Evolutionary conservation across 768 basidiomycete genomes (phyloP).

Genomic region (Calocybe indica): DNA sequence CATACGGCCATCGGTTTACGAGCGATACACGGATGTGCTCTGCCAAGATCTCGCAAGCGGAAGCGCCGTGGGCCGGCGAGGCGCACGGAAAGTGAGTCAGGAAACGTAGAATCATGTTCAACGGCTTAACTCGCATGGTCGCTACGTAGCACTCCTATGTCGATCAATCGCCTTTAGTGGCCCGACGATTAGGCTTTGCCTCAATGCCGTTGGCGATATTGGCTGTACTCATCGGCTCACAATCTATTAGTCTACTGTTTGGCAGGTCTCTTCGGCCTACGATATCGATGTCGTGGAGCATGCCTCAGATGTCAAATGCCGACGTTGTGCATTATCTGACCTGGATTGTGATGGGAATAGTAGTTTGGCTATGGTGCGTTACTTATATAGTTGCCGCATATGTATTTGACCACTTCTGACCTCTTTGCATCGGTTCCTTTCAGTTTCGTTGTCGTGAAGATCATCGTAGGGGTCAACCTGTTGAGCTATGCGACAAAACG

Average conservation of each 20-base stretch:
- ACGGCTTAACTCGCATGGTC: constrained; percentile 3
- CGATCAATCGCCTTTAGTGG: constrained; percentile 93
- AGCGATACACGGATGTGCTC: constrained; percentile 90
- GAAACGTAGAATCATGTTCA: background rate
- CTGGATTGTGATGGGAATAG: constrained; percentile 56
- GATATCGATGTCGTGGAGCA: constrained; percentile 26
- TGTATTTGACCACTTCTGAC: background rate
- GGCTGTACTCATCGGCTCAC: constrained; percentile 67
- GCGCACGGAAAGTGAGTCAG: constrained; percentile 58
- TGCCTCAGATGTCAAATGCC: constrained; percentile 37
- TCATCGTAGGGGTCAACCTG: constrained; percentile 87
- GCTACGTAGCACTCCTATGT: constrained; percentile 74
- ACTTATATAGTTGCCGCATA: constrained; percentile 11
- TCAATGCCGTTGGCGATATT: constrained; percentile 88
- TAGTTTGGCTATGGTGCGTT: constrained; percentile 82
- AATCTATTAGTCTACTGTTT: constrained; percentile 60
- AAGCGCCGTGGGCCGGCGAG: constrained; percentile 61
- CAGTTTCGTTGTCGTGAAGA: constrained; percentile 81
- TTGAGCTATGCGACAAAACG: constrained; percentile 78
- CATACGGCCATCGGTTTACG: constrained; percentile 91
- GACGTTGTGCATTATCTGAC: constrained; percentile 51
- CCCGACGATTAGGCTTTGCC: constrained; percentile 90
- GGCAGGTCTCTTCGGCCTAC: constrained; percentile 37
- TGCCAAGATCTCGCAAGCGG: constrained; percentile 88
- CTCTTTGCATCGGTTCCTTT: background rate